Percentiles rank a stretch among this genome's conserved stretches.
These are phyloP conservation scores for Neoconidiobolus thromboides DNA, from an alignment of 371 early-diverging fungal genomes.

Conservation along the genomic window DNA sequence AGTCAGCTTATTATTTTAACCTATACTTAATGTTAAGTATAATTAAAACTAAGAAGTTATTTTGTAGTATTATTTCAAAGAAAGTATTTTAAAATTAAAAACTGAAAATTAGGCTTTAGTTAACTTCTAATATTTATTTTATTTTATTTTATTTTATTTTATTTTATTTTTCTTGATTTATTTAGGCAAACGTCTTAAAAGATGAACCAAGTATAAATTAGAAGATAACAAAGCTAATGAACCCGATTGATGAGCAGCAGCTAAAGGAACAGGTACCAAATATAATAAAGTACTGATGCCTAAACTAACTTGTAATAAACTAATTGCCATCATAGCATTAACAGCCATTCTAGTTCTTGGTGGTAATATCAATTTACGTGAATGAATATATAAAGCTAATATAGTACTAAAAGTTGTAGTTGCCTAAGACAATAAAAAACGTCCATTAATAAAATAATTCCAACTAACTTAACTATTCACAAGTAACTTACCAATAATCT, in stretches of 20 bases:
- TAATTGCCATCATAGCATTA: conserved; percentile 53
- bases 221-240: conserved; percentile 71
- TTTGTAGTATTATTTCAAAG: no score
- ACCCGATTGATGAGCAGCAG: conserved; percentile 91
- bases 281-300: conserved; percentile 84
- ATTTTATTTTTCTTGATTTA: background rate
- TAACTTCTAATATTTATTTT: no score
- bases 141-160: no score
- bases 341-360: conserved; percentile 38
- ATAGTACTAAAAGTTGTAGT: conserved; percentile 56
- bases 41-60: no score
- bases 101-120: no score
- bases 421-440: conserved; percentile 24
- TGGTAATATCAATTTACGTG: conserved; percentile 52
- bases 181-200: conserved; percentile 19
- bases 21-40: no score
- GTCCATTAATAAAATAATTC: background rate
- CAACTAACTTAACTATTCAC: background rate
- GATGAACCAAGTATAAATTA: conserved; percentile 60
- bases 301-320: conserved; percentile 54
- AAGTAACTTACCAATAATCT: conserved; percentile 44
- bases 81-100: no score
- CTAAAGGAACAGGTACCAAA: conserved; percentile 81
- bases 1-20: no score
- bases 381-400: conserved; percentile 46